Base-by-base conservation (phyloP, 2,329 filamentous ascomycete genomes). In the Aspergillus terreus region DNA sequence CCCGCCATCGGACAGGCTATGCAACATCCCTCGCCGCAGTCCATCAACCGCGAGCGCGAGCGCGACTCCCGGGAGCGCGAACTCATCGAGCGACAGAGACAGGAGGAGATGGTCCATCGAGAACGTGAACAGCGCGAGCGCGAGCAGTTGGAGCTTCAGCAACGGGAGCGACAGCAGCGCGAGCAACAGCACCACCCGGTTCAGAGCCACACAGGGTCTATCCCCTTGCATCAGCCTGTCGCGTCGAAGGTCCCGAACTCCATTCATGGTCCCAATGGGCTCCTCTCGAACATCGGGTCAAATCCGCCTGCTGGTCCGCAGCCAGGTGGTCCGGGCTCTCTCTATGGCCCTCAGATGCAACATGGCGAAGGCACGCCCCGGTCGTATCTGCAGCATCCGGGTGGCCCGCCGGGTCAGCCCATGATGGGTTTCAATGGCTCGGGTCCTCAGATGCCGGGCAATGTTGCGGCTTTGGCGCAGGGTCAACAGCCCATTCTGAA, bases 161-260 rank as follows among this genome's bases (percentile, higher is more conserved):
- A 68, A 48, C 52, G 66, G 50, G 80, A 84, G 57, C 76, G 80
- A 40, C 80, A 84, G 41, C 80, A 84, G 55, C 66, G 74, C 46
- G 74, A 76, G 42, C 81, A 83, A 47, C 85, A 84, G 64, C 81
- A 82, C 46, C 82, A 88, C 54, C 84, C 87, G 23, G 90, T 94
- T 66, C 92, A 96, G 70, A 94, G 87, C 72, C 92, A 89, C 66
- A 86, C 89, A 36, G 90, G 87, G 51, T 90, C 92, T 2, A 89
- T 96, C 49, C 90, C 92, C 49, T 86, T 97, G 62, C 92, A 97
- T 72, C 92, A 97, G 71, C 92, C 92, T 4, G 91, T 96, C 53
- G 92, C 92, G 56, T 84, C 91, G 66, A 79, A 92, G 72, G 78
- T 90, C 56, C 75, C 87, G 51, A 87, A 85, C 57, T 87, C 90